Evolutionary conservation across 176 grass and related monocot species (phyloP), one percentile per base, ranked within the genome.

Genomic region (Tillandsia fasciculata): DNA sequence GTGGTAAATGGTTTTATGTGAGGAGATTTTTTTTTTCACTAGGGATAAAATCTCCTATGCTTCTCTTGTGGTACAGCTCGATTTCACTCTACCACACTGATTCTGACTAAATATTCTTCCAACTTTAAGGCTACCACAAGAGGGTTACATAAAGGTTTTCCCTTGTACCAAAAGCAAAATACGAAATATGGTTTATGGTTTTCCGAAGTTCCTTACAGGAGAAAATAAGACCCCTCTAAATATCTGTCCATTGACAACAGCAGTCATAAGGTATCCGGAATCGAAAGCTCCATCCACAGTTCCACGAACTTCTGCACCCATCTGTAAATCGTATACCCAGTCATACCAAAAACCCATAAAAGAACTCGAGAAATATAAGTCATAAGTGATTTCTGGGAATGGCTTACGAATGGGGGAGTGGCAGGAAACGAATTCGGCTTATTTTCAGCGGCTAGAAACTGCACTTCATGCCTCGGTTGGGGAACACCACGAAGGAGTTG

Each of bases 241-340:
- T 69, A 93, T 81, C 69, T 99, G 94, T 0, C 94, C 90, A 9
- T 93, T 93, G n/a, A 99, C 82, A 20, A 90, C 63, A 14, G 90
- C 75, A 10, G 94, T 99, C 89, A 90, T 88, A 56, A 99, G 89
- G 69, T 90, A 99, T 20, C 94, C 94, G 0, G 94, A 99, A 50
- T 99, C 94, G 1, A 99, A 99, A 54, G 87, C 94, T 68, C 94
- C 94, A 64, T 99, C 94, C 3, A 99, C 59, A 0, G 82, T 82
- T 69, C 94, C 94, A 47, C 71, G 87, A 74, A 99, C 90, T 65
- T 99, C 94, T 0, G 87, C 78, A 6, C 94, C 94, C 70, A 99
- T 93, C 94, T 99, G 71, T 68, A 80, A 53, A 75, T 51, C 7
- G 26, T 64, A 48, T 10, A 53, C 15, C 7, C 5, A 61, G 22